Evolutionary conservation across 2,329 filamentous ascomycete genomes (phyloP), one percentile per base, ranked within the genome.

Genomic region (Epichloe typhina): DNA sequence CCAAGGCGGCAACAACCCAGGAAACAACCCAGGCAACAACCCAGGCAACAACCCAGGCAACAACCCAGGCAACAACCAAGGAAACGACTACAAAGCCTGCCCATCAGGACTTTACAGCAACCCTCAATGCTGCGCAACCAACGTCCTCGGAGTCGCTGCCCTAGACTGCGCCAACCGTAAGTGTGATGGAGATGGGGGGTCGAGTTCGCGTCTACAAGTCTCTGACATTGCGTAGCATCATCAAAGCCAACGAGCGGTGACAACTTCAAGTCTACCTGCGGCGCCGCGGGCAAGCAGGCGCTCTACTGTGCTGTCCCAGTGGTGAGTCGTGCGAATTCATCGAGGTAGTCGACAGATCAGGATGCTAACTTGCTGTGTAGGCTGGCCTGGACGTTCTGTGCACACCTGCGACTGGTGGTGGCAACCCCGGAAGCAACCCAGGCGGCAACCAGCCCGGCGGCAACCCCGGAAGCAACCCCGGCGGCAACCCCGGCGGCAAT

Each of bases 111-210:
- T 61, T 7, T 58, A 56, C 37, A 54, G 58, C 50, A 65, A 56
- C 39, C 59, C 70, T 4, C 64, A 68, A 46, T 77, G 74, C 66
- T 77, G 74, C 58, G 67, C 69, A 5, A 69, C 69, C 47, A 66
- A 76, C 54, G 64, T 76, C 35, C 66, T 76, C 31, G 68, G 71
- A 55, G 54, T 76, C 52, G 68, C 68, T 21, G 67, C 70, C 59
- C 62, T 77, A 41, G 61, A 76, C 61, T 77, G 74, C 62, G 17
- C 12, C 3, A 40, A 23, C 17, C 54, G 56, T 56, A 50, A 49
- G 55, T 40, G 17, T 26, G 1, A n/a, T 17, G 3, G 3, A 26
- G 31, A 33, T 9, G 21, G 21, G 17, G 21, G 3, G 15, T 36
- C 12, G 4, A 41, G 4, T 26, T 6, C 12, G 5, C 1, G 26